A percentile compares a stretch with the other conserved stretches of the same genome.
Conservation (phyloP, 2,329 filamentous ascomycete species). For the Tolypocladium inflatum region DNA sequence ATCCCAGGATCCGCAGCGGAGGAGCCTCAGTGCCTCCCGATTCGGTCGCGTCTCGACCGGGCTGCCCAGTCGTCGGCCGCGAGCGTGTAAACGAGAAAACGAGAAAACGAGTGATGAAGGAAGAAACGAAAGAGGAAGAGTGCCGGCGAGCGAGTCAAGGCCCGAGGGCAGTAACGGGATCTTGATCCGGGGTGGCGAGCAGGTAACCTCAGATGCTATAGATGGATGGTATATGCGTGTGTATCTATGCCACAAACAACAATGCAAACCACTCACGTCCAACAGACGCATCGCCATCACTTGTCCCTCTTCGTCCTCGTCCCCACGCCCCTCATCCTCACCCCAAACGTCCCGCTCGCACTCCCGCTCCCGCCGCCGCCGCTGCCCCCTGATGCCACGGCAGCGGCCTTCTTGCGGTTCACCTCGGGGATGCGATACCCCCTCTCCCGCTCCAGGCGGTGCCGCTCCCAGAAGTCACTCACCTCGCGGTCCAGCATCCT, state of each 20-base stretch:
- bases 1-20: too few species aligned
- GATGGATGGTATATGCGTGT: too few species aligned
- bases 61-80: too few species aligned
- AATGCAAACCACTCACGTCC: background rate
- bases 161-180: too few species aligned
- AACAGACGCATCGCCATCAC: background rate
- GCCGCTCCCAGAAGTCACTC: constrained; percentile 32
- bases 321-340: background rate
- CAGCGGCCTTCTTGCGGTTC: constrained; percentile 17
- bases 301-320: background rate
- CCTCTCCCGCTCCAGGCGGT: constrained; percentile 26
- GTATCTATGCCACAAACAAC: background rate
- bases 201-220: too few species aligned
- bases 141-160: too few species aligned
- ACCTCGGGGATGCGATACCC: constrained; percentile 29
- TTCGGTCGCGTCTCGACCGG: too few species aligned
- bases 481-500: constrained; percentile 19
- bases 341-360: background rate
- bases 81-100: too few species aligned
- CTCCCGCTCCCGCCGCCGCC: background rate
- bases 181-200: too few species aligned
- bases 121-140: too few species aligned
- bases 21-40: too few species aligned
- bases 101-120: too few species aligned
- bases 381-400: background rate